Percentiles rank a stretch among this genome's conserved stretches.
phyloP scores from a whole-genome alignment of 345 rosid species.

The Aethionema arabicum region DNA sequence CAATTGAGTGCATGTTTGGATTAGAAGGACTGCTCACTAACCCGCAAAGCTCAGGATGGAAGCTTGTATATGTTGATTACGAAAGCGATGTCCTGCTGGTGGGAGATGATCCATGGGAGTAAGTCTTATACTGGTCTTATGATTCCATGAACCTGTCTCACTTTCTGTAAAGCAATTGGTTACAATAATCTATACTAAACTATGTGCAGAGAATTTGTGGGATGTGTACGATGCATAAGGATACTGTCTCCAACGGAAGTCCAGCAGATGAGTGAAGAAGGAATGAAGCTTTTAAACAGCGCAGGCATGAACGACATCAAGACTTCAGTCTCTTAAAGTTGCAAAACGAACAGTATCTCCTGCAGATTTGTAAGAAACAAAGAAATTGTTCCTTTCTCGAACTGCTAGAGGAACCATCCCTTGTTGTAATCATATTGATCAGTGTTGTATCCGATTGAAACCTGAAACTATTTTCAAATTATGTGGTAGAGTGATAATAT shows the following conservation, averaged over 20 bases:
- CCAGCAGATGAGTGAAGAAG: constrained; percentile 99
- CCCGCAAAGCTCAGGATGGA: constrained; percentile 87
- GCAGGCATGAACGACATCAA: constrained; percentile 52
- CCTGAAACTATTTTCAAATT: constrained; percentile 27
- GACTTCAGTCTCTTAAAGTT: constrained; percentile 36
- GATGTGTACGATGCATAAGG: constrained; percentile 97
- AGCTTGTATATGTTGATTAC: constrained; percentile 90
- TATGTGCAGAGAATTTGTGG: constrained; percentile 78
- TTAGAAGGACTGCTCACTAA: constrained; percentile 80
- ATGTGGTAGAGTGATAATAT: constrained; percentile 11
- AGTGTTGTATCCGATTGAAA: constrained; percentile 25
- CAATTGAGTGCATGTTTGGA: constrained; percentile 94
- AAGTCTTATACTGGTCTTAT: constrained; percentile 34
- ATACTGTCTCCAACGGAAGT: constrained; percentile 93
- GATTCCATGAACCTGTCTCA: background rate
- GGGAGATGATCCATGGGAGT: constrained; percentile 99
- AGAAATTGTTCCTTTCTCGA: constrained; percentile 17
- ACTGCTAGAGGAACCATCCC: constrained; percentile 22
- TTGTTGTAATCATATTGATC: constrained; percentile 31
- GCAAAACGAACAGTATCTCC: background rate
- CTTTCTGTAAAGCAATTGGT: background rate
- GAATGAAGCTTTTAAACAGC: constrained; percentile 88
- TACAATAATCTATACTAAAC: constrained; percentile 10
- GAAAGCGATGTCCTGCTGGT: constrained; percentile 95
- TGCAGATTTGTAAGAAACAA: constrained; percentile 12